Evolutionary conservation across 2,329 filamentous ascomycete species (phyloP), one percentile per base, ranked within the genome.

Genomic region (Sclerotinia borealis): DNA sequence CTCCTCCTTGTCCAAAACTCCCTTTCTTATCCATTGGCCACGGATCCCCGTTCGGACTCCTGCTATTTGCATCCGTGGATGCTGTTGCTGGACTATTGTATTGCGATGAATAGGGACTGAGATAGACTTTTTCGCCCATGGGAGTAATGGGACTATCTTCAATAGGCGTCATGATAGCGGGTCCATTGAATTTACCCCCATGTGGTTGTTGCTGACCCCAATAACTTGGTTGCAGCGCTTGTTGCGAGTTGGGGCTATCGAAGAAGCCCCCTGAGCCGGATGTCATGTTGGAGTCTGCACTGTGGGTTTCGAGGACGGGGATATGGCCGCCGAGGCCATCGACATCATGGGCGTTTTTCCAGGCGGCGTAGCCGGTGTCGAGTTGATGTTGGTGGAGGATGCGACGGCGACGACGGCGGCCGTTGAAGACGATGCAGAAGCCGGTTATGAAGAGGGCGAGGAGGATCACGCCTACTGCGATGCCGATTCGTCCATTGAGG

Each of bases 51-150:
- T 66, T 50, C 3, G 59, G 59, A n/a, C 27, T 61, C 39, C 29
- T 54, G 15, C 25, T 43, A 29, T 63, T 45, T 15, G 59, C 61
- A 50, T 64, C 55, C 51, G 68, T 64, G 8, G 48, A 62, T 19
- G 69, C 71, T 3, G 61, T 68, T 6, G 84, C 77, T 0, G 85
- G 85, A 69, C 83, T 86, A 72, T 77, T 84, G 74, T 80, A 86
- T 64, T 85, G 82, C 47, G 83, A 85, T 25, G 77, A 79, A 70
- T 87, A 87, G 0, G 85, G 85, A 4, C 83, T 85, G 67, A 85
- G 80, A 73, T 86, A 84, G 8, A 77, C 79, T 27, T 72, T 70
- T 58, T 73, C 71, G 4, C 65, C 66, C 13, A 65, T 64, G 79
- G 84, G 31, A 80, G 67, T 70, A 2, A 66, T 64, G 1, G 71